Evolutionary conservation across 2,329 filamentous ascomycete genomes (phyloP).

Genomic region (Fusarium abutilonis): DNA sequence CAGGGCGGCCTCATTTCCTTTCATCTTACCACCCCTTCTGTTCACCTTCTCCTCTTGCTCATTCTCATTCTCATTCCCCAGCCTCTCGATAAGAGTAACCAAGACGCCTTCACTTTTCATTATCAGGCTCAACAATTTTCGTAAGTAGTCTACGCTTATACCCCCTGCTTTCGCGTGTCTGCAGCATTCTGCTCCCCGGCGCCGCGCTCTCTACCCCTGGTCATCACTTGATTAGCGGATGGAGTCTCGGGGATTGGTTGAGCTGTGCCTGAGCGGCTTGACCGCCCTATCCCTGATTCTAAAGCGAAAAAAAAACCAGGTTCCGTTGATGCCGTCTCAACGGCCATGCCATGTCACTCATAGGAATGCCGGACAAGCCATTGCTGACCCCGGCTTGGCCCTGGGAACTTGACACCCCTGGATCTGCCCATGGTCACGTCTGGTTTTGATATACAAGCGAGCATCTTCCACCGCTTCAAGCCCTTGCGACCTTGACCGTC

Average conservation of each 20-base stretch:
- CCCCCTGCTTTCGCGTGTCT: slow-evolving; percentile 37
- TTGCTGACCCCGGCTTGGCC: slow-evolving; percentile 33
- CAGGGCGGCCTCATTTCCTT: slow-evolving; percentile 35
- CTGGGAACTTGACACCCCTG: slow-evolving; percentile 27
- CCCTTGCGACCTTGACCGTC: slow-evolving; percentile 33
- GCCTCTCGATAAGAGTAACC: slow-evolving; percentile 11
- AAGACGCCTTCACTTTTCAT: background rate
- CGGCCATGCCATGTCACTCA: slow-evolving; percentile 19
- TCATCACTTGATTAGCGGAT: slow-evolving; percentile 36
- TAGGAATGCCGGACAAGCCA: slow-evolving; percentile 24
- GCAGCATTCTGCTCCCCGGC: slow-evolving; percentile 26
- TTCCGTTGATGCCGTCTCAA: slow-evolving; percentile 9
- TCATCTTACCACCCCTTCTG: slow-evolving; percentile 28
- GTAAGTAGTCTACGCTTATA: slow-evolving; percentile 31
- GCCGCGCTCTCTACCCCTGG: slow-evolving; percentile 28
- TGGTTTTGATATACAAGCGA: slow-evolving; percentile 26
- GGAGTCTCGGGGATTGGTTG: slow-evolving; percentile 27
- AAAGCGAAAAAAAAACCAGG: slow-evolving; percentile 14
- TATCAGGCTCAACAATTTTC: slow-evolving; percentile 22
- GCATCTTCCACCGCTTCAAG: slow-evolving; percentile 35
- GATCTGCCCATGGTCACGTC: slow-evolving; percentile 41
- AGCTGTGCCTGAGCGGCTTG: slow-evolving; percentile 35
- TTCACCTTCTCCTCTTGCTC: slow-evolving; percentile 6
- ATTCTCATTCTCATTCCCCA: slow-evolving; percentile 23
- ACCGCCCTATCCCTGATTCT: slow-evolving; percentile 32